Percentiles rank a stretch among this genome's conserved stretches.
Conservation (phyloP, 106 monocot genomes). For the Posidonia australis region DNA sequence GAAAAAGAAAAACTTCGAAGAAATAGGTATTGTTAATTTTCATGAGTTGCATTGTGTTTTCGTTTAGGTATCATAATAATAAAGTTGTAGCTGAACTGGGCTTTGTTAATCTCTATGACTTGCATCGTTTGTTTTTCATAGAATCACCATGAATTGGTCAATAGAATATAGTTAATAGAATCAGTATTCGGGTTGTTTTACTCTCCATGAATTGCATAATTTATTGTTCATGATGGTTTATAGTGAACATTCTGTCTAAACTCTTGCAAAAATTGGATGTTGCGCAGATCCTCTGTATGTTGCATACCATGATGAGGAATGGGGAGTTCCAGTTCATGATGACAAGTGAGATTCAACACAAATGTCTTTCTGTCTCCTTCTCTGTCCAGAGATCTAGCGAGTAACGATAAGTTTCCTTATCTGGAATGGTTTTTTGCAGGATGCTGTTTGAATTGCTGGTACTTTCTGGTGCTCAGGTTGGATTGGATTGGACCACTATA, state of each 20-base stretch:
- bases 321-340: constrained; percentile 79
- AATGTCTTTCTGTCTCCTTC: neutral
- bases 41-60: too few species aligned
- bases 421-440: constrained; percentile 17
- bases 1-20: too few species aligned
- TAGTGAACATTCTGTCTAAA: neutral
- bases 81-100: too few species aligned
- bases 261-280: constrained; percentile 7
- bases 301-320: constrained; percentile 79
- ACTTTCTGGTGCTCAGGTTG: constrained; percentile 75
- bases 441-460: constrained; percentile 66
- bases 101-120: too few species aligned
- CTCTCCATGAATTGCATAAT: too few species aligned
- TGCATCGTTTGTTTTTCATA: neutral
- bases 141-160: neutral
- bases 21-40: too few species aligned
- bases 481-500: constrained; percentile 78
- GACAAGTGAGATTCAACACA: constrained; percentile 34
- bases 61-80: too few species aligned
- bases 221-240: too few species aligned
- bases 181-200: too few species aligned
- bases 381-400: neutral
- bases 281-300: constrained; percentile 72
- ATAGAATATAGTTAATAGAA: too few species aligned
- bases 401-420: neutral